phyloP scores from a whole-genome alignment of 257 asterid species.

The Solanum lycopersicoides region DNA sequence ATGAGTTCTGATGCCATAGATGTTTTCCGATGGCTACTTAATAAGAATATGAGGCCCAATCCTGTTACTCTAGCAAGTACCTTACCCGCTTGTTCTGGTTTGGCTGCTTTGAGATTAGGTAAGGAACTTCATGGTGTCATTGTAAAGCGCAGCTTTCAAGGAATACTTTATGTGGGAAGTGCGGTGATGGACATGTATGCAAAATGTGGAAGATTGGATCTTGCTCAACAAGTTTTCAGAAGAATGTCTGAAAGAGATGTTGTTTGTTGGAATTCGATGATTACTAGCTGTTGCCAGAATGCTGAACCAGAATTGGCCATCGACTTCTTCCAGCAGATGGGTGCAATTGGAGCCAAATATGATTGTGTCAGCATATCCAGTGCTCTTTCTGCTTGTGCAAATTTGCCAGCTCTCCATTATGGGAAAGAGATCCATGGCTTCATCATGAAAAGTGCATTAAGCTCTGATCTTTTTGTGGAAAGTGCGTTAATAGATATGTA shows the following conservation, averaged over 20 bases:
- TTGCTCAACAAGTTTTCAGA: slow-evolving; percentile 38
- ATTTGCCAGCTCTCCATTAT: slow-evolving; percentile 44
- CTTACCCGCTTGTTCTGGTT: slow-evolving; percentile 81
- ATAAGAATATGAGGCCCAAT: slow-evolving; percentile 57
- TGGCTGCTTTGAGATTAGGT: slow-evolving; percentile 47
- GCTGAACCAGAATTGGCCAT: slow-evolving; percentile 66
- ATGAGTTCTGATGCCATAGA: slow-evolving; percentile 53
- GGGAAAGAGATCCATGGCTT: slow-evolving; percentile 77
- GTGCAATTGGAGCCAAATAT: slow-evolving; percentile 41
- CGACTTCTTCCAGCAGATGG: slow-evolving; percentile 55
- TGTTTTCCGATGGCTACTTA: slow-evolving; percentile 39
- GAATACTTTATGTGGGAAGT: slow-evolving; percentile 58
- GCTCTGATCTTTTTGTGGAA: slow-evolving; percentile 36
- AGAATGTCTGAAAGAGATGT: slow-evolving; percentile 50
- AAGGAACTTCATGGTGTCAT: slow-evolving; percentile 63
- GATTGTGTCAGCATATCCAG: slow-evolving; percentile 76
- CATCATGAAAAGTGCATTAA: slow-evolving; percentile 39
- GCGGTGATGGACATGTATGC: slow-evolving; percentile 83
- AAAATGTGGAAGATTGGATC: slow-evolving; percentile 72
- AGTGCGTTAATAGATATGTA: slow-evolving; percentile 78
- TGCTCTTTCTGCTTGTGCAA: slow-evolving; percentile 71
- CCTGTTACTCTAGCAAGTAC: slow-evolving; percentile 76
- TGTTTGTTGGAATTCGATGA: slow-evolving; percentile 80
- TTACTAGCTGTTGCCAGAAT: slow-evolving; percentile 61
- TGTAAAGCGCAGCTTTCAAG: slow-evolving; percentile 46